phyloP scores from a whole-genome alignment of 2,329 filamentous ascomycete genomes.

The Aspergillus niger region DNA sequence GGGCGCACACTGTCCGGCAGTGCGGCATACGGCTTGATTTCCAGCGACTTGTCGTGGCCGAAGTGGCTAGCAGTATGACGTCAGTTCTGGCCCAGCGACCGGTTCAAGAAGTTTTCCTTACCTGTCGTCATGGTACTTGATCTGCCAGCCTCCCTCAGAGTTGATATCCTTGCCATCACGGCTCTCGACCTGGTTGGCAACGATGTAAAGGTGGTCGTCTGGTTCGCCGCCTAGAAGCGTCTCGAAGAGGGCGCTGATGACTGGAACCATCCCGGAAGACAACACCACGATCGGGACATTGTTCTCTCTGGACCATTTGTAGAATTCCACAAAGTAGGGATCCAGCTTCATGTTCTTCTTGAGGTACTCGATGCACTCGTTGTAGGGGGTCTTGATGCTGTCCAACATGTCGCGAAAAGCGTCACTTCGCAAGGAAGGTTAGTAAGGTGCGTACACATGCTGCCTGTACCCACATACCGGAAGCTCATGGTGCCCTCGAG shows the following conservation, averaged over 20 bases:
- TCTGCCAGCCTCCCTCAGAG: slow-evolving; percentile 80
- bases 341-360: slow-evolving; percentile 84
- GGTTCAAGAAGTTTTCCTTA: slow-evolving; percentile 36
- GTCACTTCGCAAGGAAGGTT: slow-evolving; percentile 52
- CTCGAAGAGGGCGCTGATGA: slow-evolving; percentile 81
- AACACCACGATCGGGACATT: slow-evolving; percentile 92
- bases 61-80: slow-evolving; percentile 60
- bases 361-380: slow-evolving; percentile 77
- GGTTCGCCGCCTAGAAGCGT: slow-evolving; percentile 78
- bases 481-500: slow-evolving; percentile 72
- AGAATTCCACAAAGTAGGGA: slow-evolving; percentile 84
- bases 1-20: slow-evolving; percentile 70
- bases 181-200: slow-evolving; percentile 77
- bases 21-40: slow-evolving; percentile 77
- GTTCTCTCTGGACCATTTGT: slow-evolving; percentile 74
- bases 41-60: slow-evolving; percentile 95
- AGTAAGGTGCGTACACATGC: not conserved
- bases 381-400: slow-evolving; percentile 76
- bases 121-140: slow-evolving; percentile 85
- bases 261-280: slow-evolving; percentile 87
- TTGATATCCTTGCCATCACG: slow-evolving; percentile 72
- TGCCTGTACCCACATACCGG: slow-evolving; percentile 51
- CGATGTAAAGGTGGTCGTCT: slow-evolving; percentile 73
- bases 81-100: slow-evolving; percentile 9
- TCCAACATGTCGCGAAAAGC: slow-evolving; percentile 92